These are phyloP conservation scores for Dioszegia aurantiaca DNA, from an alignment of 768 basidiomycete genomes.

Conservation along the genomic window DNA sequence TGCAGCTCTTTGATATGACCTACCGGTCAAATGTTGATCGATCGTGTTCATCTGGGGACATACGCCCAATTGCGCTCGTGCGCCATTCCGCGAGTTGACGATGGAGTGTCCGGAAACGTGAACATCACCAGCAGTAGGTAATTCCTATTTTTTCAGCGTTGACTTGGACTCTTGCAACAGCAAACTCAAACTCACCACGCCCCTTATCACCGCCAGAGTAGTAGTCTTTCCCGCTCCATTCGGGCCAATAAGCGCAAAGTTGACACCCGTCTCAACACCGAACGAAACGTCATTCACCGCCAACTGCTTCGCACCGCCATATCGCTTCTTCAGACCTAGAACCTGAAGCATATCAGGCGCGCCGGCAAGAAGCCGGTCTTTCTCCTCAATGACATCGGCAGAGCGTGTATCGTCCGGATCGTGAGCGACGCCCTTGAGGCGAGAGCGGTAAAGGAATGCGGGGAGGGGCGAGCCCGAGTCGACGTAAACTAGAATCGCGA, in stretches of 20 bases:
- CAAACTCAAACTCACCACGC: slow-evolving; percentile 22
- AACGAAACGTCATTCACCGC: slow-evolving; percentile 74
- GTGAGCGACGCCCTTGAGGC: slow-evolving; percentile 10
- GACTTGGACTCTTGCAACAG: not conserved
- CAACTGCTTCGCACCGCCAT: slow-evolving; percentile 53
- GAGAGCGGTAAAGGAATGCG: slow-evolving; percentile 38
- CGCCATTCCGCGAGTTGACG: slow-evolving; percentile 62
- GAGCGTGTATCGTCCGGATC: slow-evolving; percentile 2
- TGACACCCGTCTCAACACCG: slow-evolving; percentile 62
- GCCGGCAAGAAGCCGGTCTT: slow-evolving; percentile 54
- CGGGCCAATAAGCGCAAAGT: slow-evolving; percentile 73
- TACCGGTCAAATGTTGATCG: slow-evolving; percentile 67
- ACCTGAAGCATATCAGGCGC: slow-evolving; percentile 62
- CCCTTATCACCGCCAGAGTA: slow-evolving; percentile 69
- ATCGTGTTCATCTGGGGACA: slow-evolving; percentile 84
- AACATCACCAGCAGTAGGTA: slow-evolving; percentile 68
- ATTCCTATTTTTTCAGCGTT: slow-evolving; percentile 55
- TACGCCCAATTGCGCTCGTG: slow-evolving; percentile 66
- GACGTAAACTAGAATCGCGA: slow-evolving; percentile 66
- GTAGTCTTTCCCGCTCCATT: slow-evolving; percentile 84
- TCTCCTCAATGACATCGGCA: slow-evolving; percentile 61
- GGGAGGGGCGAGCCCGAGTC: slow-evolving; percentile 64
- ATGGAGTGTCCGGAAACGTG: slow-evolving; percentile 67
- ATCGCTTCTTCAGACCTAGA: slow-evolving; percentile 64
- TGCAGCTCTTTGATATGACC: too few species aligned